Conservation (phyloP, 805 yeast genomes). For the Monosporozyma servazzii region DNA sequence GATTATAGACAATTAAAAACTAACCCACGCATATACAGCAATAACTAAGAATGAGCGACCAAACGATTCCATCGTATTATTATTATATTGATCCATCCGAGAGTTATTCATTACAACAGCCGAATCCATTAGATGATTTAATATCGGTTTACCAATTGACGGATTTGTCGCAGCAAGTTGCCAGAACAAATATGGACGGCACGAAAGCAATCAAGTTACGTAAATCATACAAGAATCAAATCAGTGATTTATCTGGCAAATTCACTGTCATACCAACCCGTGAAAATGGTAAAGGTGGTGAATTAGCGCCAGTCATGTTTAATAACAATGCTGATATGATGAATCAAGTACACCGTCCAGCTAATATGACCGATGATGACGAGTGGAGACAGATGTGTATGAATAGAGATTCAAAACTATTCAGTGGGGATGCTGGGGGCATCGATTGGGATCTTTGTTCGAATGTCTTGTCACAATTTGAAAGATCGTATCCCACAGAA, state of each 20-base stretch:
- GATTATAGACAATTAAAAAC: too few relatives aligned
- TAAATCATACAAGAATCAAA: constrained; percentile 90
- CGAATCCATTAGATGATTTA: constrained; percentile 68
- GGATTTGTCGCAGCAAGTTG: constrained; percentile 66
- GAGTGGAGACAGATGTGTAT: constrained; percentile 18
- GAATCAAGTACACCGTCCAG: constrained; percentile 16
- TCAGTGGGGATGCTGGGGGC: constrained; percentile 12
- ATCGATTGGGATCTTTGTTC: constrained; percentile 28
- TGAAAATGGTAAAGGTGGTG: constrained; percentile 32
- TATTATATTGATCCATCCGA: constrained; percentile 33
- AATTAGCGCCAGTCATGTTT: constrained; percentile 26
- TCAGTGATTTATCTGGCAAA: constrained; percentile 76
- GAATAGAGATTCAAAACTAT: constrained; percentile 22
- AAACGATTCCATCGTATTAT: constrained; percentile 27
- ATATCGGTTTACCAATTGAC: constrained; percentile 59
- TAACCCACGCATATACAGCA: too few relatives aligned
- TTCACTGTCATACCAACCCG: constrained; percentile 48
- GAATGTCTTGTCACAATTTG: constrained; percentile 26
- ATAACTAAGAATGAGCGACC: constrained; percentile 7
- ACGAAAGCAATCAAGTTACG: constrained; percentile 86
- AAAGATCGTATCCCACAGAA: constrained; percentile 27
- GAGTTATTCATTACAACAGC: constrained; percentile 36
- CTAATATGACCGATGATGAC: constrained; percentile 20
- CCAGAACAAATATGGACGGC: constrained; percentile 80
- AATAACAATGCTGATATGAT: constrained; percentile 30